Evolutionary conservation across 345 rosid species (phyloP).

Genomic region (Arabidopsis arenosa): DNA sequence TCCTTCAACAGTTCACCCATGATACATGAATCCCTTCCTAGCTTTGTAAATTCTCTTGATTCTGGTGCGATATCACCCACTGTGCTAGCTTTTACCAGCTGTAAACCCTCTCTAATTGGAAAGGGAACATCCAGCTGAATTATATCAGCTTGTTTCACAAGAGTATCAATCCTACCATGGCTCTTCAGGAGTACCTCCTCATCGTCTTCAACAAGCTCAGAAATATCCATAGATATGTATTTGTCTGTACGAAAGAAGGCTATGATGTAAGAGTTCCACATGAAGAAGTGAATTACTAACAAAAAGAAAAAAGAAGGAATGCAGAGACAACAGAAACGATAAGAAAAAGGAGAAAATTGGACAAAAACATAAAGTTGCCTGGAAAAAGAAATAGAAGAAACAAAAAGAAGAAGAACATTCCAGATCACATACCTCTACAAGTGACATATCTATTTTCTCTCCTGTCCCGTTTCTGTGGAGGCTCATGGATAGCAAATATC

Average conservation of each 20-base stretch:
- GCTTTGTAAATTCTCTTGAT: constrained; percentile 48
- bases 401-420: constrained; percentile 20
- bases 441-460: constrained; percentile 64
- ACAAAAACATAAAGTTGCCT: constrained; percentile 9
- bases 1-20: constrained; percentile 75
- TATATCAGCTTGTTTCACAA: constrained; percentile 43
- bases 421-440: constrained; percentile 61
- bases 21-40: constrained; percentile 52
- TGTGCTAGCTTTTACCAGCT: constrained; percentile 50
- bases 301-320: constrained; percentile 20
- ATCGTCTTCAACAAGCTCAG: constrained; percentile 84
- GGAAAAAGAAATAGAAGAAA: constrained; percentile 15
- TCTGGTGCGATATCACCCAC: constrained; percentile 44
- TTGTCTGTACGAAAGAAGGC: constrained; percentile 59
- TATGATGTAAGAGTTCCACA: constrained; percentile 18
- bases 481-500: constrained; percentile 90
- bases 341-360: constrained; percentile 9
- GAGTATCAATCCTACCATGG: constrained; percentile 51
- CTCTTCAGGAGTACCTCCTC: constrained; percentile 79
- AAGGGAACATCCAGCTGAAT: constrained; percentile 55
- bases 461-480: constrained; percentile 65
- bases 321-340: constrained; percentile 17
- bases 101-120: constrained; percentile 45
- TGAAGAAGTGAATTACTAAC: constrained; percentile 7
- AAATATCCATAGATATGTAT: constrained; percentile 59